Conservation (phyloP, 768 basidiomycete genomes). For the Dictyophora rubrovolvata region DNA sequence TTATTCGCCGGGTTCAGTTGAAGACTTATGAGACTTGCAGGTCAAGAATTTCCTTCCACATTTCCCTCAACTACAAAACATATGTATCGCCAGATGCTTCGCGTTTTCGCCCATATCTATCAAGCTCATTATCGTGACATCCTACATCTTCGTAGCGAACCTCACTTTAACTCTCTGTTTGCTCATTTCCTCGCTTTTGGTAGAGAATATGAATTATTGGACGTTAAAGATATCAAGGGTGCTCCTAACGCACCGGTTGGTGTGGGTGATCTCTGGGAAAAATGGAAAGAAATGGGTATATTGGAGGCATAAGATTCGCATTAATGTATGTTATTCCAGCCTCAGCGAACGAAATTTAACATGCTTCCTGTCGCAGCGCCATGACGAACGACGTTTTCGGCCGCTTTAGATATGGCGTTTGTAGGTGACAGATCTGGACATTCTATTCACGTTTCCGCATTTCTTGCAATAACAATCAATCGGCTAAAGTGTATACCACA, state of each 20-base stretch:
- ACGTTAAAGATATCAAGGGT: constrained; percentile 80
- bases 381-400: too few relatives aligned
- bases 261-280: constrained; percentile 73
- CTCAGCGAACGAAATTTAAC: background rate
- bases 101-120: constrained; percentile 96
- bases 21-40: constrained; percentile 27
- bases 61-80: constrained; percentile 90
- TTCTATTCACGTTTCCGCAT: too few relatives aligned
- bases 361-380: too few relatives aligned
- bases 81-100: constrained; percentile 92
- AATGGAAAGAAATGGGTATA: constrained; percentile 82
- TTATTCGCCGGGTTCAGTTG: background rate
- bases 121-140: constrained; percentile 88
- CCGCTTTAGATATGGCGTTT: too few relatives aligned
- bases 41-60: constrained; percentile 74
- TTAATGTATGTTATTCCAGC: background rate
- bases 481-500: too few relatives aligned
- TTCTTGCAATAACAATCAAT: too few relatives aligned
- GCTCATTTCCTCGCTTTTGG: constrained; percentile 98
- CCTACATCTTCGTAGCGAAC: constrained; percentile 86
- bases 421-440: too few relatives aligned
- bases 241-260: constrained; percentile 49
- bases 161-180: constrained; percentile 94
- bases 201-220: constrained; percentile 83
- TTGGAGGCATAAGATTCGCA: constrained; percentile 31